Base-by-base conservation (phyloP, 305 asterid species). In the Solanum hybrid region DNA sequence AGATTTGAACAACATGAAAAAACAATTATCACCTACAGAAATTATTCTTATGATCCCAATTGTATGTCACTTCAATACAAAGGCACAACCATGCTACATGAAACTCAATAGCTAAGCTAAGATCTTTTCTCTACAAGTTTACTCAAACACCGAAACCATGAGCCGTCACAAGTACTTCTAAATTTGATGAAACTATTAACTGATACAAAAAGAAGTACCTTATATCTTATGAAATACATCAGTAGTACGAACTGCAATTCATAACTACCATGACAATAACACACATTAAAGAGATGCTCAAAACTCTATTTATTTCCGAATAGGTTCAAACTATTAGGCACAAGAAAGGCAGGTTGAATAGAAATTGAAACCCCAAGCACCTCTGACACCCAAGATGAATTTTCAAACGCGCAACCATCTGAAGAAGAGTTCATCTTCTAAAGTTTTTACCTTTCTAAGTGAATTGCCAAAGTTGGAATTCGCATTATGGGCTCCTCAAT, bases 401-500 rank as follows among this genome's bases (percentile, higher is more conserved):
- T 14, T n/a, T 26, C 13, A 32, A 86, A 86, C 86, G 35, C 2
- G 78, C 24, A 86, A 0, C 13, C 14, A 32, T 71, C 26, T 31
- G 80, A 60, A 60, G 20, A 60, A 60, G 88, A 32, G 34, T 22
- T 85, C 51, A 60, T 85, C n/a, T 32, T 88, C 73, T 81, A 51
- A 80, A 27, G 84, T 7, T 87, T 42, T 79, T 91, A 97, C 99
- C 99, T 96, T 75, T 97, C 99, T 90, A 97, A 94, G 93, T 97
- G 99, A 92, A 97, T 97, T 35, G 99, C 99, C 79, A 96, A 92
- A 90, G 99, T 96, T 75, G 99, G 99, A 87, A 97, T 93, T 89
- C 99, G 96, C 99, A 97, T 95, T 91, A 97, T 95, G 36, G 99
- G 98, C 89, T 97, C 97, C 92, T 94, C 94, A 85, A 96, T 92